These are phyloP conservation scores for Aureobasidium sp. DNA, from an alignment of 2,329 filamentous ascomycete species.

Conservation along the genomic window DNA sequence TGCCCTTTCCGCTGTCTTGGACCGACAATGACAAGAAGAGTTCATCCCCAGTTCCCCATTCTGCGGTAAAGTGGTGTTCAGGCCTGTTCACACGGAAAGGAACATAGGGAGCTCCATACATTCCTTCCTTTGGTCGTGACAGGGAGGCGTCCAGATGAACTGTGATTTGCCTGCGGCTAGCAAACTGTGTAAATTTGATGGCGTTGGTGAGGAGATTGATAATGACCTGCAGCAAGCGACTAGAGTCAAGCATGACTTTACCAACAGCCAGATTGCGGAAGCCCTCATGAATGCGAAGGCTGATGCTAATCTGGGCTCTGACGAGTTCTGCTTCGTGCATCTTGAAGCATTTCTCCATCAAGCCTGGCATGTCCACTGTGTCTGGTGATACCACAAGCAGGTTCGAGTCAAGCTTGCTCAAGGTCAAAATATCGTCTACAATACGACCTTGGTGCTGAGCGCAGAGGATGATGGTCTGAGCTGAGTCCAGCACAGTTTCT, in stretches of 20 bases:
- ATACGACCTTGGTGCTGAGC: slow-evolving; percentile 33
- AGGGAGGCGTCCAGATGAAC: slow-evolving; percentile 33
- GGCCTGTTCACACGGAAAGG: slow-evolving; percentile 20
- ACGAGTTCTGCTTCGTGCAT: slow-evolving; percentile 36
- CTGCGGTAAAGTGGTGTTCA: slow-evolving; percentile 19
- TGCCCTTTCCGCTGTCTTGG: slow-evolving; percentile 31
- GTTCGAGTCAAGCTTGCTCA: slow-evolving; percentile 32
- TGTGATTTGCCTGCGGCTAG: slow-evolving; percentile 29
- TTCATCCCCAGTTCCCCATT: slow-evolving; percentile 32
- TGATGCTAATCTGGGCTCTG: slow-evolving; percentile 27
- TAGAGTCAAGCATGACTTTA: slow-evolving; percentile 37
- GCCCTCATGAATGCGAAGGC: slow-evolving; percentile 29
- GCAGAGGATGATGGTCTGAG: slow-evolving; percentile 20
- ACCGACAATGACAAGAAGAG: slow-evolving; percentile 32
- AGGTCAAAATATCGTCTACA: slow-evolving; percentile 33
- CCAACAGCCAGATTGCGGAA: slow-evolving; percentile 30
- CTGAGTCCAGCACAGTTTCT: slow-evolving; percentile 20
- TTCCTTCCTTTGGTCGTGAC: slow-evolving; percentile 27
- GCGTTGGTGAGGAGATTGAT: slow-evolving; percentile 40
- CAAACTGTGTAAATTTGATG: slow-evolving; percentile 42
- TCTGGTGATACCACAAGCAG: slow-evolving; percentile 35
- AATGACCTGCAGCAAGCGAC: slow-evolving; percentile 38
- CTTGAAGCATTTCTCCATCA: slow-evolving; percentile 30
- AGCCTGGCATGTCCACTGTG: slow-evolving; percentile 29
- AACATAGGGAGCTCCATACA: slow-evolving; percentile 28